Base-by-base conservation (phyloP, 2,329 filamentous ascomycete genomes). In the Teratosphaeria viscida region DNA sequence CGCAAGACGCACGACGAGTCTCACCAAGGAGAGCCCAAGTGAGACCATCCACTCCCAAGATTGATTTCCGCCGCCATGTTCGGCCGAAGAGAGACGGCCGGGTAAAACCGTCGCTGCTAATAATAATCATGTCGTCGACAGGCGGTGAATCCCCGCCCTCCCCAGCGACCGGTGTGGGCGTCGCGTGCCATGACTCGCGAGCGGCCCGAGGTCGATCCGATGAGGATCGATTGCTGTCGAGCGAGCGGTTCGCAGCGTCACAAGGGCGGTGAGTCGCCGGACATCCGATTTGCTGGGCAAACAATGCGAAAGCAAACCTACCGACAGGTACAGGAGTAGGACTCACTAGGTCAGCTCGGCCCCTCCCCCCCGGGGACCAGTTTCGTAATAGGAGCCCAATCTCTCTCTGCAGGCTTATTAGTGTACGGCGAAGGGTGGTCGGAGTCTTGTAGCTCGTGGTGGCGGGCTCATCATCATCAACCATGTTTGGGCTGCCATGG, bases 241-340 rank as follows among this genome's bases (percentile, higher is more conserved):
- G 32, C 19, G 52, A 23, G 32, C 12, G n/a, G 19, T 32, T 39
- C 37, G 29, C 10, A 26, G 32, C 16, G 35, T 55, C 52, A 55
- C 49, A 55, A 49, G 29, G 52, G 57, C 57, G 57, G 57, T 59
- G 57, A 59, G 37, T 8, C 27, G 35, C 52, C 57, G 57, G 23
- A 16, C 47, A 23, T 34, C 37, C 12, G 52, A 32, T 27, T 26
- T 29, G 55, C 55, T 16, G 26, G 19, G 55, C 55, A 47, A 27
- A 47, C 55, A 56, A 34, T 54, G 53, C 26, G 23, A 11, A 32
- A 54, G 53, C 43, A 49, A 49, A 49, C 23, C 23, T 23, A 49
- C 23, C 23, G 1, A 23, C 23, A 23, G 23, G 23, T 23, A 23
- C 23, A 23, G 23, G 1, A 23, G 23, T 23, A 23, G 23, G 23